A percentile compares a stretch with the other conserved stretches of the same genome.
These are phyloP conservation scores for Dothidotthia symphoricarpi DNA, from an alignment of 2,329 filamentous ascomycete species.

Conservation along the genomic window DNA sequence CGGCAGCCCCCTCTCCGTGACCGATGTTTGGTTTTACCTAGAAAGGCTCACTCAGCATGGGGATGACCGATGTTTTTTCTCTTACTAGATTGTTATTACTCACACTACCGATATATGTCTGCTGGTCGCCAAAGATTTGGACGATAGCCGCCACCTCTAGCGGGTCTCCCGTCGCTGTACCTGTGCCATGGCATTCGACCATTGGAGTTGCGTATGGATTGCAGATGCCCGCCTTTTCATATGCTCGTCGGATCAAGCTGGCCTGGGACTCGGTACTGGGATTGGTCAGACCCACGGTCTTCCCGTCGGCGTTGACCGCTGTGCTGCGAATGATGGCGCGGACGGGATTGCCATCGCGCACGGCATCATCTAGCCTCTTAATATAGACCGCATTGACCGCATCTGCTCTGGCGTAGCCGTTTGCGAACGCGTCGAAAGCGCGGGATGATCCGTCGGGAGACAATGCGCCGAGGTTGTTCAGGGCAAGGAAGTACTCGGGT, in stretches of 20 bases:
- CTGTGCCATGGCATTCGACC: constrained; percentile 43
- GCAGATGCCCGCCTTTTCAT: constrained; percentile 13
- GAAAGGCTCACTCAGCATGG: no score
- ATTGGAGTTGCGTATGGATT: constrained; percentile 12
- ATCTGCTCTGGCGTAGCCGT: constrained; percentile 27
- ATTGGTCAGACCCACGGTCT: constrained; percentile 52
- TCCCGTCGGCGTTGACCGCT: constrained; percentile 50
- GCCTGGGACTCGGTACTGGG: constrained; percentile 52
- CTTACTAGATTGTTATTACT: no score
- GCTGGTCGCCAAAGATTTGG: constrained; percentile 8
- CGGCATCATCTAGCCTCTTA: constrained; percentile 56
- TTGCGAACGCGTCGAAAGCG: constrained; percentile 18
- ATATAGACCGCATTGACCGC: constrained; percentile 33
- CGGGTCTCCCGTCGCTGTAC: constrained; percentile 52
- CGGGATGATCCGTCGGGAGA: constrained; percentile 12
- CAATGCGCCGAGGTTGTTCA: constrained; percentile 9
- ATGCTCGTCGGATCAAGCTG: constrained; percentile 33
- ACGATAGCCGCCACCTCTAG: constrained; percentile 18
- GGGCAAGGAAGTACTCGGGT: constrained; percentile 3
- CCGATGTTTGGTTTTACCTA: constrained; percentile 40
- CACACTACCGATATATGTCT: no score
- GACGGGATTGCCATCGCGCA: constrained; percentile 54
- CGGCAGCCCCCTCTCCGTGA: constrained; percentile 41
- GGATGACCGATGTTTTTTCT: no score
- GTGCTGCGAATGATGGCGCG: constrained; percentile 20